Base-by-base conservation (phyloP, 257 asterid genomes). In the Paulownia fortunei region DNA sequence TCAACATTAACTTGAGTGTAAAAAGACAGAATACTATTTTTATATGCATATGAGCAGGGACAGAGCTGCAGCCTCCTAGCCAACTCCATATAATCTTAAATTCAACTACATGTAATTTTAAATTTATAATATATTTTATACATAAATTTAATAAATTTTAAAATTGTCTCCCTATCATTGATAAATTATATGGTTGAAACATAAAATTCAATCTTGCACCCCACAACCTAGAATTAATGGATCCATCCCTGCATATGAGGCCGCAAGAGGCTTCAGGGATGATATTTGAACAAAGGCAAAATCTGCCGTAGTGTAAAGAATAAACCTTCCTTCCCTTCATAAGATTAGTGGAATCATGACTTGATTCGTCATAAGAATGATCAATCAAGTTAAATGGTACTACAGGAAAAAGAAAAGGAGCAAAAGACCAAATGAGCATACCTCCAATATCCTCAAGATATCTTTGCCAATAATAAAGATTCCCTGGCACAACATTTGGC, bases 401-500 rank as follows among this genome's bases (percentile, higher is more conserved):
- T 15, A 58, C 5, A 21, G 39, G 32, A 67, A 66, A 10, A 32
- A 21, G 27, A 66, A 16, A 12, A 24, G 21, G 71, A 58, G 52
- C 11, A 21, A 37, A 83, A 68, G 54, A 37, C 0, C 23, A 30
- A 19, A 21, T 7, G 74, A 24, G 19, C 82, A 37, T 87, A 93
- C 98, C 98, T 91, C 84, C 79, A 82, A 6, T 58, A 88, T 89
- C 80, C 93, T 87, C 87, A 79, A 16, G 64, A 87, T 19, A 73
- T 93, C 99, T 23, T 83, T 82, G 54, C 97, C 98, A 73, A 95
- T 37, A 21, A 91, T 77, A 80, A 90, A 85, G 66, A 84, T 82
- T 32, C 98, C 99, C 99, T 95, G 84, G 76, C 67, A 77, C 36
- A 77, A 77, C 56, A 56, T 46, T 44, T 18, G 67, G 27, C 39